Base-by-base conservation (phyloP, 768 basidiomycete genomes). In the Lyophyllum shimeji region DNA sequence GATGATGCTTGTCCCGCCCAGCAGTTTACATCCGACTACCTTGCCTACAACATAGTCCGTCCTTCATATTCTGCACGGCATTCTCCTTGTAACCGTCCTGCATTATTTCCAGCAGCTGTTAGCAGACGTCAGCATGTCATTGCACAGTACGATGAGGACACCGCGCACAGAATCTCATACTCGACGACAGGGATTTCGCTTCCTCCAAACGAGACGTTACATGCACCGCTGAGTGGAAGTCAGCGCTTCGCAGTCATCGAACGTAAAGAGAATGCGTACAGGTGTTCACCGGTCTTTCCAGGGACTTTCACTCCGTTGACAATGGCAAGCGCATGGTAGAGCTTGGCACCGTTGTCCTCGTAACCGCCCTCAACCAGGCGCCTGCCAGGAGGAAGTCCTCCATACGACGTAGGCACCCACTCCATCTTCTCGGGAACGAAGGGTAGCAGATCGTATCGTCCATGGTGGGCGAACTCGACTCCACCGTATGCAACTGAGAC, bases 381-480 rank as follows among this genome's bases (percentile, higher is more conserved):
- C 31, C 84, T 74, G 4, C 83, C 84, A 2, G 66, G 59, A 5
- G 90, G 85, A 51, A 89, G 76, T 43, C 69, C 73, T 2, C 90
- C 90, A 54, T 81, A 67, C 11, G 81, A 77, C 0, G 89, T 82
- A 0, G 46, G 73, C 7, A 93, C 87, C 77, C 82, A 89, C 67
- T 90, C 90, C 90, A 93, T 93, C 51, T 79, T 81, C 23, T 72
- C 68, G 0, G 76, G 71, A 39, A 82, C 79, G 66, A 89, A 87
- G 2, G 90, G 89, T 0, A 94, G 78, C 33, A 94, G 71, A 67
- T 93, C 90, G 60, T 80, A 93, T 17, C 89, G 77, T 1, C 89
- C 89, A 7, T 72, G 53, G 59, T 93, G 90, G 27, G 67, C 73
- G 39, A 76, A 53, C 71, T 91, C 90, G 4, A 58, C 61, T 5